Evolutionary conservation across 2,329 filamentous ascomycete genomes (phyloP), one percentile per base, ranked within the genome.

Genomic region (Fusarium sulawesiense): DNA sequence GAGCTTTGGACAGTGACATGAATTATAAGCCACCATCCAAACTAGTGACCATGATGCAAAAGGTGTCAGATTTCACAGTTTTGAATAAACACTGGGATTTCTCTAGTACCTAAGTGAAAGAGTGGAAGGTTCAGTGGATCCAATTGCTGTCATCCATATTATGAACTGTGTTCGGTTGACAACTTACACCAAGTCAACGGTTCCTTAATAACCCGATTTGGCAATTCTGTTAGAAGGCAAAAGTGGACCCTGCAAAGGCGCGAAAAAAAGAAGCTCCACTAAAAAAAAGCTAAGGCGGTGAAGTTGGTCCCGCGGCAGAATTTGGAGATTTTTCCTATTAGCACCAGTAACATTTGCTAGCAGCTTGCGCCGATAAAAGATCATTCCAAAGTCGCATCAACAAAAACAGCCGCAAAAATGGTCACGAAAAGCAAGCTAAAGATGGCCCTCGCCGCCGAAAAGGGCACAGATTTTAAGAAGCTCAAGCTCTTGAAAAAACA

Each of bases 371-470:
- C 66, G 49, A 66, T 51, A 53, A 34, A 53, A 53, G 49, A 53
- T 25, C 56, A 62, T 47, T 53, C 50, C 55, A 62, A 60, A 66
- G 45, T 66, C 68, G 68, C 60, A 56, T 48, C 46, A 41, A 21
- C 49, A 23, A 50, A 51, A 37, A 47, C 40, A 55, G 66, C 54
- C 45, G 64, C 49, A 44, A 66, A 69, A 56, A 83, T 83, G 82
- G 82, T 81, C 51, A 79, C 77, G 25, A 83, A 81, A 76, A 82
- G 82, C 76, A 86, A 84, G 70, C 79, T 89, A 56, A 86, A 85
- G 77, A 78, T 85, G 76, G 87, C 87, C 12, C 79, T 89, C 18
- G 83, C 82, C 48, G 84, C 84, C 42, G 84, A 89, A 51, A 87
- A 88, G 76, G 84, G 85, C 46, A 77, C 79, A 16, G 86, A 89